Conservation (phyloP, 192 early-diverging fungal species). For the Thoreauomyces humboldtii region DNA sequence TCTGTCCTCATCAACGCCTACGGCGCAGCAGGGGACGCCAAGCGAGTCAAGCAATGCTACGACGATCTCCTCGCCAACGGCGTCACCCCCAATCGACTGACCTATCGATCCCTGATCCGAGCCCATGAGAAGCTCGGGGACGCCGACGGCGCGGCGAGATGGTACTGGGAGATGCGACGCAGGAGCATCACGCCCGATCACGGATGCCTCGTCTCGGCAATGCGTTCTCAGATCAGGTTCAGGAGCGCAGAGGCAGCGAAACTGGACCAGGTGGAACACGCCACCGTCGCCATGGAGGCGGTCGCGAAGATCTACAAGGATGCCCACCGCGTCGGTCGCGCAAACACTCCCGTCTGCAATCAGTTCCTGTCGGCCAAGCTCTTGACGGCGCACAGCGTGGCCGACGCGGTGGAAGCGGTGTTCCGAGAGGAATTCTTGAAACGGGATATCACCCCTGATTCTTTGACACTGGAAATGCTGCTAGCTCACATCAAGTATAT, state of each 20-base stretch:
- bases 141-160: slow-evolving; percentile 13
- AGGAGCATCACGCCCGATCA: slow-evolving; percentile 12
- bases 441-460: background rate
- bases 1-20: slow-evolving; percentile 14
- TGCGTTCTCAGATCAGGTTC: slow-evolving; percentile 4
- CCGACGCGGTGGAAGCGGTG: slow-evolving; percentile 1
- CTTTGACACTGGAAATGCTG: slow-evolving; percentile 6
- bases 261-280: background rate
- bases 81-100: slow-evolving; percentile 9
- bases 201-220: background rate
- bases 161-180: slow-evolving; percentile 16
- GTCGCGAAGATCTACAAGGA: slow-evolving; percentile 5
- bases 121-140: slow-evolving; percentile 12
- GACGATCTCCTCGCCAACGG: background rate
- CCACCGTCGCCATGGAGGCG: background rate
- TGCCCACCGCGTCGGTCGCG: background rate
- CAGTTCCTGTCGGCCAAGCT: slow-evolving; percentile 8
- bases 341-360: background rate
- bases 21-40: slow-evolving; percentile 4
- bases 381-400: background rate
- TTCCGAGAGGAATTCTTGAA: background rate
- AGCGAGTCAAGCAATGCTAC: background rate
- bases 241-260: background rate
- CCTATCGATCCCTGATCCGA: slow-evolving; percentile 8
- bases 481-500: no score